These are phyloP conservation scores for Rhizopus sp. DNA, from an alignment of 371 early-diverging fungal genomes.

Conservation along the genomic window DNA sequence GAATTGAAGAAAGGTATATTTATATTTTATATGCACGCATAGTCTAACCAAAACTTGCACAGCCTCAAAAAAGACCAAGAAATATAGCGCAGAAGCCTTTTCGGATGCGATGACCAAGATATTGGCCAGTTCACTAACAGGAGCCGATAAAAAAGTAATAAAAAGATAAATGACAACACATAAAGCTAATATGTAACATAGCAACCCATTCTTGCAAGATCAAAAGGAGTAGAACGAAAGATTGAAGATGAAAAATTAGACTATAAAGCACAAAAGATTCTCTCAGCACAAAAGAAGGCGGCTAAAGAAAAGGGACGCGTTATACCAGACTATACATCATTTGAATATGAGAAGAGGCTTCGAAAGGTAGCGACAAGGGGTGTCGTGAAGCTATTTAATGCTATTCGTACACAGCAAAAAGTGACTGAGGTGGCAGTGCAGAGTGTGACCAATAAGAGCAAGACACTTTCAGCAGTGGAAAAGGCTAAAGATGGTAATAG, in stretches of 20 bases:
- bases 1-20: constrained; percentile 4
- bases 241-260: constrained; percentile 81
- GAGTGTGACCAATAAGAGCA: constrained; percentile 44
- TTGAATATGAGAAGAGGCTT: constrained; percentile 80
- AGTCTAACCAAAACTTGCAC: constrained; percentile 1
- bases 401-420: constrained; percentile 77
- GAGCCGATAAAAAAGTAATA: constrained; percentile 45
- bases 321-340: constrained; percentile 63
- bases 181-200: constrained; percentile 13
- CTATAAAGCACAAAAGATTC: constrained; percentile 69
- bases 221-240: constrained; percentile 69
- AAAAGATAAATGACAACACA: neutral
- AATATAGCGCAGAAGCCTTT: constrained; percentile 53
- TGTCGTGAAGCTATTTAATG: constrained; percentile 86
- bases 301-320: constrained; percentile 64
- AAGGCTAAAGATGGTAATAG: constrained; percentile 51
- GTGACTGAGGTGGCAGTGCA: constrained; percentile 60
- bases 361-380: constrained; percentile 84
- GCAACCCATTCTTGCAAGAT: constrained; percentile 76
- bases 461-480: constrained; percentile 51
- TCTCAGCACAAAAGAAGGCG: constrained; percentile 68
- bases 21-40: neutral
- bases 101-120: constrained; percentile 72
- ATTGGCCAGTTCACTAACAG: constrained; percentile 57
- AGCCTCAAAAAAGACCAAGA: constrained; percentile 39